Evolutionary conservation across 1,139 yeast species (phyloP), one percentile per base, ranked within the genome.

Genomic region (Pneumocystis jirovecii): DNA sequence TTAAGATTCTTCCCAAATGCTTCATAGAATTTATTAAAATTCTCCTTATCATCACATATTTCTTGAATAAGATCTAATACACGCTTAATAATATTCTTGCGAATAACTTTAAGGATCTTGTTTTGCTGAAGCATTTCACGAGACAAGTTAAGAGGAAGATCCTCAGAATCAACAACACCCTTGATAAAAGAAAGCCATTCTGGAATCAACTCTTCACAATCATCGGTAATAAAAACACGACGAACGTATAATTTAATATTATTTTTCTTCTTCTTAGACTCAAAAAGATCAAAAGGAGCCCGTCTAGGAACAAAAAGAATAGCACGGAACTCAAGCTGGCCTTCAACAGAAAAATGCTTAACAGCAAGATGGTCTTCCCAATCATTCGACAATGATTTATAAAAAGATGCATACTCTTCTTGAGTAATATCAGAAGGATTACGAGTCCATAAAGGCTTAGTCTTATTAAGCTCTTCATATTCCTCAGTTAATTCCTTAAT

Each of bases 351-450:
- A 83, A 95, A 95, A 82, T 95, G 99, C 85, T 95, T 95, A 73
- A 93, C 97, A 72, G 97, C 97, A 78, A 93, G 85, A 81, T 97
- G 99, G 78, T 93, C 98, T 83, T 93, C 98, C 98, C 98, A 95
- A 80, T 95, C 99, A 81, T 95, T 95, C 67, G 98, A 91, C 76
- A 95, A 93, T 65, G 97, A 89, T 84, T 95, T 95, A 88, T 95
- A 95, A 88, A 95, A 95, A 70, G 97, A 95, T 76, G 95, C 93
- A 84, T 95, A 95, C 82, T 95, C 99, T 72, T 95, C 98, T 83
- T 90, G 95, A 72, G 96, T 85, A 73, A 95, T 96, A 71, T 95
- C 99, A 73, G 95, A 81, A 78, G 99, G 98, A 83, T 86, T 88
- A 85, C 98, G 89, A 73, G 98, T 93, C 99, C 99, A 95, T 77